Percentiles rank a stretch among this genome's conserved stretches.
Evolutionary conservation across 768 basidiomycete species (phyloP).

Genomic region (Serendipita sp.): DNA sequence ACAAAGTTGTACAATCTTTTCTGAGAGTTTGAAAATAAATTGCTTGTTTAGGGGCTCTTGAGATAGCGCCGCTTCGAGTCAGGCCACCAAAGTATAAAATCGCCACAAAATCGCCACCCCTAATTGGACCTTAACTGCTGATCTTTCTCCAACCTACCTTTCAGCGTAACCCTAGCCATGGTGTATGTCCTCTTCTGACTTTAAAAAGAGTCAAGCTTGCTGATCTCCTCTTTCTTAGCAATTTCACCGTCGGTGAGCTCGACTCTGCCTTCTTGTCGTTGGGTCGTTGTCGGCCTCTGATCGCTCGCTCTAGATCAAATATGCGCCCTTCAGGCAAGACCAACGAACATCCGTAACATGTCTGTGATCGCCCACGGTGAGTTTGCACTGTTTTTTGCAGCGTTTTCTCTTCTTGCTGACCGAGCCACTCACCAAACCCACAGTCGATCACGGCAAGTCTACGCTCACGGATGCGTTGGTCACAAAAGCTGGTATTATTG

Average conservation of each 20-base stretch:
- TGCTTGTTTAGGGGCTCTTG: too few species aligned
- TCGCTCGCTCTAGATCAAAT: conserved; percentile 48
- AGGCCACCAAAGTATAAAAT: too few species aligned
- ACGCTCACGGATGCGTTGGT: conserved; percentile 98
- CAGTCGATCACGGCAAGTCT: conserved; percentile 99
- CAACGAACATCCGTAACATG: conserved; percentile 92
- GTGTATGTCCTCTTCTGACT: conserved; percentile 8
- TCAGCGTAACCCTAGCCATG: background rate
- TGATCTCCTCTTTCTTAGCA: conserved; percentile 31
- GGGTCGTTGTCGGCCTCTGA: conserved; percentile 10
- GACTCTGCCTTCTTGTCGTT: background rate
- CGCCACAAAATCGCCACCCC: background rate
- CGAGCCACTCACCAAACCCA: background rate
- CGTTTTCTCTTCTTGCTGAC: conserved; percentile 5
- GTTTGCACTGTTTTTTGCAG: conserved; percentile 19
- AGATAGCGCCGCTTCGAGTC: too few species aligned
- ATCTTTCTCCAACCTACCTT: background rate
- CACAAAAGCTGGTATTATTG: conserved; percentile 99
- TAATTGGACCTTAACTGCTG: background rate
- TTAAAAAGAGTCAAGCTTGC: conserved; percentile 3
- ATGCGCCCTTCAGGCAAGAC: conserved; percentile 72
- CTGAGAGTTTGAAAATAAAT: conserved; percentile 23
- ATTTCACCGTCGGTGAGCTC: conserved; percentile 70
- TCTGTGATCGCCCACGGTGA: conserved; percentile 82
- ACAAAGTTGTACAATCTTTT: conserved; percentile 67